Percentiles rank a stretch among this genome's conserved stretches.
Conservation (phyloP, 2,329 filamentous ascomycete genomes). For the Diplodia sapinea region DNA sequence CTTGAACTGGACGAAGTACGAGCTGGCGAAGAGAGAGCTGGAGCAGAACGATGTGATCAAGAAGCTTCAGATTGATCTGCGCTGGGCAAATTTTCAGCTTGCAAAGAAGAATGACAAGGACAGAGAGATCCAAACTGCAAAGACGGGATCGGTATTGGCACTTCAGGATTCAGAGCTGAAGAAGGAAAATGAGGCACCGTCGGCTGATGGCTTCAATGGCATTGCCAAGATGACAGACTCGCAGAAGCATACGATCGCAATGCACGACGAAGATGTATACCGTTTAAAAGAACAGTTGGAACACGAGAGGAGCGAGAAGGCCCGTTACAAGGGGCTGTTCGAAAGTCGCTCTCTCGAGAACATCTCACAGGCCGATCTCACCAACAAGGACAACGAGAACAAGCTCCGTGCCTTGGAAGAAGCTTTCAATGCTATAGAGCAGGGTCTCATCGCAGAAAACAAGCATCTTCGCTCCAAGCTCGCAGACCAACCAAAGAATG, state of each 20-base stretch:
- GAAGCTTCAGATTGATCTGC: background rate
- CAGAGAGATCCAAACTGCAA: background rate
- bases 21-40: background rate
- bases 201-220: background rate
- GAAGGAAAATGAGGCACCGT: background rate
- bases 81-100: background rate
- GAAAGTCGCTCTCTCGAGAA: background rate
- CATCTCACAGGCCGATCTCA: background rate
- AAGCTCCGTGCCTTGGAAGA: background rate
- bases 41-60: background rate
- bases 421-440: background rate
- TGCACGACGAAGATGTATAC: background rate
- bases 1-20: background rate
- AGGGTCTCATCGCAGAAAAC: no score
- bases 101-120: slow-evolving; percentile 3
- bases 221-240: background rate
- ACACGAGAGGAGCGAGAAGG: background rate
- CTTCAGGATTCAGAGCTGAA: background rate
- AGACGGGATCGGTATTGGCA: background rate
- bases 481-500: no score
- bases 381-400: background rate
- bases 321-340: background rate
- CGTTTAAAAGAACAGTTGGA: background rate
- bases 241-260: background rate
- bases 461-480: no score